Percentiles rank a stretch among this genome's conserved stretches.
Evolutionary conservation across 2,329 filamentous ascomycete genomes (phyloP).

Genomic region (Orbilia ellipsospora): DNA sequence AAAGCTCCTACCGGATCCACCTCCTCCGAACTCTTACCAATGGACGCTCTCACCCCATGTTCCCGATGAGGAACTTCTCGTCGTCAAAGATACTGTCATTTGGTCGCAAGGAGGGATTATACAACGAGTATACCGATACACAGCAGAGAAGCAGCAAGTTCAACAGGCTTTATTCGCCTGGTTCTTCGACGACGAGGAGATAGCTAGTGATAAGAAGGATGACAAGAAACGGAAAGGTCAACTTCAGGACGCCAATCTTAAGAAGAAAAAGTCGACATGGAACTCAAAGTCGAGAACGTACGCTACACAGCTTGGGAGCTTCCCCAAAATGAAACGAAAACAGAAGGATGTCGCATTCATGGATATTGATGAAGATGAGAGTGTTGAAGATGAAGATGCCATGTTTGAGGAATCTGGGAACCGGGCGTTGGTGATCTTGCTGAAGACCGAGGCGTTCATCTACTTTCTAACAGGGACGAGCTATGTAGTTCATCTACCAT

Average conservation of each 20-base stretch:
- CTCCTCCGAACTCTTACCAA: slow-evolving; percentile 73
- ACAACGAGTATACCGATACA: slow-evolving; percentile 85
- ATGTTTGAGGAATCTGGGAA: slow-evolving; percentile 60
- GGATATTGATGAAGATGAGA: slow-evolving; percentile 59
- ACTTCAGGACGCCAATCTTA: slow-evolving; percentile 56
- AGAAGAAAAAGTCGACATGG: slow-evolving; percentile 58
- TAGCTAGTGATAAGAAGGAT: slow-evolving; percentile 55
- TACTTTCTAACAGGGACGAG: slow-evolving; percentile 89
- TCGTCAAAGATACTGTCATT: slow-evolving; percentile 79
- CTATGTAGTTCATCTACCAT: slow-evolving; percentile 91
- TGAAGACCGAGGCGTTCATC: slow-evolving; percentile 92
- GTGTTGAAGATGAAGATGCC: slow-evolving; percentile 59
- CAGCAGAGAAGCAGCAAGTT: slow-evolving; percentile 85
- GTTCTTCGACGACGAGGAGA: slow-evolving; percentile 69
- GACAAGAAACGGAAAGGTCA: slow-evolving; percentile 57
- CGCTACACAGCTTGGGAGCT: slow-evolving; percentile 58
- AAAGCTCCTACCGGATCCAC: slow-evolving; percentile 76
- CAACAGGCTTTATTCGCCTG: slow-evolving; percentile 86
- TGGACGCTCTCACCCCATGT: slow-evolving; percentile 75
- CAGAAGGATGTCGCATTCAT: slow-evolving; percentile 55
- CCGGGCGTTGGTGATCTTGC: slow-evolving; percentile 84
- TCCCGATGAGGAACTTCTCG: slow-evolving; percentile 81
- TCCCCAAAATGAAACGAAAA: slow-evolving; percentile 57
- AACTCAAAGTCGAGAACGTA: slow-evolving; percentile 63
- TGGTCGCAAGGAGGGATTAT: slow-evolving; percentile 90